phyloP scores from a whole-genome alignment of 352 stramenopile genomes.

The Phytophthora colocasiae region DNA sequence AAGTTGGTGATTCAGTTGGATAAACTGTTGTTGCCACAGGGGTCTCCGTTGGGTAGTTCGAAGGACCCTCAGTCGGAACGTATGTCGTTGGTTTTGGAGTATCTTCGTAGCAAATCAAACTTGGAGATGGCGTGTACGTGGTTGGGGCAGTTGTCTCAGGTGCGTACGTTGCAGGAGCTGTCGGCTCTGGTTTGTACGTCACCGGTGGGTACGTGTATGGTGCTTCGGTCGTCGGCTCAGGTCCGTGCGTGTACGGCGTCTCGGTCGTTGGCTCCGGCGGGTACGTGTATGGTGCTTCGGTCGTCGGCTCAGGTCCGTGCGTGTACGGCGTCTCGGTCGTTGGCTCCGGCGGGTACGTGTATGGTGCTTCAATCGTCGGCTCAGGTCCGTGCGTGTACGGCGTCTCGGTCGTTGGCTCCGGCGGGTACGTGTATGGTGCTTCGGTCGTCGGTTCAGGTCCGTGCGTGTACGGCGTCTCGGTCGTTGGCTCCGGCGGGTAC shows the following conservation, averaged over 20 bases:
- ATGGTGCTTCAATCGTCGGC: background rate
- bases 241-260: background rate
- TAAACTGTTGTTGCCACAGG: background rate
- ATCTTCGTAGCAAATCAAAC: constrained; percentile 21
- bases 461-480: background rate
- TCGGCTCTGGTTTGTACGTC: constrained; percentile 16
- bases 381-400: background rate
- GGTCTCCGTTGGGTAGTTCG: constrained; percentile 6
- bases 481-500: background rate
- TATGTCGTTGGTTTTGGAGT: constrained; percentile 9
- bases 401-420: too few relatives aligned
- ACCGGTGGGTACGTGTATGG: constrained; percentile 5
- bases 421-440: too few relatives aligned
- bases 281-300: background rate
- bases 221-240: background rate
- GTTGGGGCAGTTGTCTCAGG: constrained; percentile 1
- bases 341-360: background rate
- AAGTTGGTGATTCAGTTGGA: background rate
- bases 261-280: background rate
- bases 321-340: background rate
- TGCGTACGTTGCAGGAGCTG: constrained; percentile 4
- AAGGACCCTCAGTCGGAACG: background rate
- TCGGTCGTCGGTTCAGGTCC: background rate
- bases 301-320: background rate
- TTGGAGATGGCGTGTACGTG: constrained; percentile 3